Conservation (phyloP, 2,329 filamentous ascomycete species). For the Coccinonectria pachysandricola region DNA sequence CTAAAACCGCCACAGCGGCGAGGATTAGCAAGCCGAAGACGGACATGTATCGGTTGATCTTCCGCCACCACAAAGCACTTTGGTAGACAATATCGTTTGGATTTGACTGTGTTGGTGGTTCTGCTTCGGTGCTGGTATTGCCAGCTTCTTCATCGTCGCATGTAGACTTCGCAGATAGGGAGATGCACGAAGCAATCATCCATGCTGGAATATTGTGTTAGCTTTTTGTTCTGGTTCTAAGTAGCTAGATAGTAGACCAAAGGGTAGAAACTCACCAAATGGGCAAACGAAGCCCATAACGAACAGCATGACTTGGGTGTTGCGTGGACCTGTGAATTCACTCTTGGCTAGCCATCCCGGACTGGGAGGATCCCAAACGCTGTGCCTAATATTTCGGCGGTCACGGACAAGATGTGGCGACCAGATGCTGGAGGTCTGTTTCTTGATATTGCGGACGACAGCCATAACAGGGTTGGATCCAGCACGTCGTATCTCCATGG, state of each 20-base stretch:
- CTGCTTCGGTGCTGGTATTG: slow-evolving; percentile 29
- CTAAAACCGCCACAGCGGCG: slow-evolving; percentile 39
- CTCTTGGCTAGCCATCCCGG: slow-evolving; percentile 53
- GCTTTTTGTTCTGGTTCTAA: no score
- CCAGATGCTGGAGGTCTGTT: slow-evolving; percentile 54
- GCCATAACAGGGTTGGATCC: slow-evolving; percentile 19
- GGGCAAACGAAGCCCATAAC: slow-evolving; percentile 69
- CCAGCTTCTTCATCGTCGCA: slow-evolving; percentile 40
- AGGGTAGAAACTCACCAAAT: slow-evolving; percentile 41
- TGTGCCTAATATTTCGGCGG: slow-evolving; percentile 45
- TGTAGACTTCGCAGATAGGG: slow-evolving; percentile 51
- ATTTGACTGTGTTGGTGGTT: slow-evolving; percentile 25
- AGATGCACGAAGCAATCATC: slow-evolving; percentile 69
- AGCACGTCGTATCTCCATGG: slow-evolving; percentile 35
- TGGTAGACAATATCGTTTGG: slow-evolving; percentile 35
- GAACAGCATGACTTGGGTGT: slow-evolving; percentile 66
- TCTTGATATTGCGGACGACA: slow-evolving; percentile 24
- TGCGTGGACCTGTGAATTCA: slow-evolving; percentile 53
- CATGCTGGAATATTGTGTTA: slow-evolving; percentile 43
- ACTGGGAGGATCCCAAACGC: slow-evolving; percentile 65
- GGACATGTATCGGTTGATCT: slow-evolving; percentile 48
- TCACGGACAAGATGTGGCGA: slow-evolving; percentile 63
- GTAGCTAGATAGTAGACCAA: neutral
- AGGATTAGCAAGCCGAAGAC: slow-evolving; percentile 44
- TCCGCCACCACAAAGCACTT: slow-evolving; percentile 50